Conservation (phyloP, 805 yeast genomes). For the Candida verbasci region DNA sequence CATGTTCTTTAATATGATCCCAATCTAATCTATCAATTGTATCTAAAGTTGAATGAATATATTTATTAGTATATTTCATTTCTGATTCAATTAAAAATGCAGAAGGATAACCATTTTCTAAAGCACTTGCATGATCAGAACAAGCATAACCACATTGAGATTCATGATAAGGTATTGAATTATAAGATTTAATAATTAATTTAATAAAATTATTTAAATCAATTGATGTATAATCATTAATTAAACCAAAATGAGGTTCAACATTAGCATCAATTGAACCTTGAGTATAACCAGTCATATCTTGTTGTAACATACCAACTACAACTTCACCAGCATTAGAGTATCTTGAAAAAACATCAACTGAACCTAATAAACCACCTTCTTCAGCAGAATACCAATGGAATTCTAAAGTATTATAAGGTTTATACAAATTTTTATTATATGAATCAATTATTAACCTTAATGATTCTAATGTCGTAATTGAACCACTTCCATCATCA, state of each 20-base stretch:
- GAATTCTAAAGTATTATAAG: slow-evolving; percentile 77
- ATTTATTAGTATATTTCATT: slow-evolving; percentile 58
- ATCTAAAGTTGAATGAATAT: slow-evolving; percentile 74
- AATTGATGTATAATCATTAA: slow-evolving; percentile 62
- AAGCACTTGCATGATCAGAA: slow-evolving; percentile 87
- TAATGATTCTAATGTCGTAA: slow-evolving; percentile 71
- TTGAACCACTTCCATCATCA: slow-evolving; percentile 88
- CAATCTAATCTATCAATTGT: slow-evolving; percentile 77
- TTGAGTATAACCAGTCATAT: slow-evolving; percentile 81
- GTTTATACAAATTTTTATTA: slow-evolving; percentile 36
- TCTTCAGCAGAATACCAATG: slow-evolving; percentile 97
- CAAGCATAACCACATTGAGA: slow-evolving; percentile 90
- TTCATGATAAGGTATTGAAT: slow-evolving; percentile 65
- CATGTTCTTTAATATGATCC: slow-evolving; percentile 76
- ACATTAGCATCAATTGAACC: slow-evolving; percentile 45
- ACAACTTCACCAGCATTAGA: slow-evolving; percentile 45
- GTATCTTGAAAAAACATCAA: slow-evolving; percentile 65
- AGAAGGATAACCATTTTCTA: slow-evolving; percentile 78
- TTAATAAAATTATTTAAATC: slow-evolving; percentile 58
- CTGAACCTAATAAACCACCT: slow-evolving; percentile 83
- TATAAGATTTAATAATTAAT: slow-evolving; percentile 55
- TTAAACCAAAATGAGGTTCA: slow-evolving; percentile 73
- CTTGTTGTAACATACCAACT: slow-evolving; percentile 87
- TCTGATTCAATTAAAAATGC: slow-evolving; percentile 79
- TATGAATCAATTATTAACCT: slow-evolving; percentile 48